Conservation (phyloP, 805 yeast genomes). For the Jamesozyma lodderae region DNA sequence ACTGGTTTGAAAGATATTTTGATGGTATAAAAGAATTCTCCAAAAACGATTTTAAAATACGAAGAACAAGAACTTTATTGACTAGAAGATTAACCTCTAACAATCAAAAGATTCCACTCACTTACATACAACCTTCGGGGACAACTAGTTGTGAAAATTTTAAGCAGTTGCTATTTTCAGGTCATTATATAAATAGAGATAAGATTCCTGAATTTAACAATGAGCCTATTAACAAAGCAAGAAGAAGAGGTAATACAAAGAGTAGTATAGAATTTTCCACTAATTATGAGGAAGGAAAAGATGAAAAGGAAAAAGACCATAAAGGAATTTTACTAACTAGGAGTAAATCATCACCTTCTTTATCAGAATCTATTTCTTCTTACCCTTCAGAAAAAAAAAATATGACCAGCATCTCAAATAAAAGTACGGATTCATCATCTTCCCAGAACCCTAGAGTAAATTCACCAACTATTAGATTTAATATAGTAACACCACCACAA, state of each 20-base stretch:
- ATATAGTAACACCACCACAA: conserved; percentile 8
- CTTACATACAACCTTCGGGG: background rate
- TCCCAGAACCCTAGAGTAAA: no score
- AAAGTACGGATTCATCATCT: no score
- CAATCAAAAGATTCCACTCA: background rate
- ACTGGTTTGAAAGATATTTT: conserved; percentile 82
- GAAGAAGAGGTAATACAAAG: background rate
- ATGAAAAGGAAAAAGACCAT: no score
- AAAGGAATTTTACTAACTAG: no score
- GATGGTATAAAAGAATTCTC: conserved; percentile 71
- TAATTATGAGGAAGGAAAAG: no score
- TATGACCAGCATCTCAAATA: no score
- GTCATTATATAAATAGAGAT: conserved; percentile 7
- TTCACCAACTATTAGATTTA: conserved; percentile 3
- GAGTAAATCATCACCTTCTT: no score
- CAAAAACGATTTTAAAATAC: conserved; percentile 63
- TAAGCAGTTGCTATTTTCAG: background rate
- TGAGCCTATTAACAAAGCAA: no score
- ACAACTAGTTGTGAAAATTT: background rate
- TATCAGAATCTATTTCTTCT: no score
- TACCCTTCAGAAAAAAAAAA: no score
- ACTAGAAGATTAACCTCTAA: conserved; percentile 7
- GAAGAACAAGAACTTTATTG: conserved; percentile 44
- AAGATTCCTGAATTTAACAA: no score
- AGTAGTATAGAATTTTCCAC: background rate